phyloP scores from a whole-genome alignment of 768 basidiomycete species.

The Dioszegia aurantiaca region DNA sequence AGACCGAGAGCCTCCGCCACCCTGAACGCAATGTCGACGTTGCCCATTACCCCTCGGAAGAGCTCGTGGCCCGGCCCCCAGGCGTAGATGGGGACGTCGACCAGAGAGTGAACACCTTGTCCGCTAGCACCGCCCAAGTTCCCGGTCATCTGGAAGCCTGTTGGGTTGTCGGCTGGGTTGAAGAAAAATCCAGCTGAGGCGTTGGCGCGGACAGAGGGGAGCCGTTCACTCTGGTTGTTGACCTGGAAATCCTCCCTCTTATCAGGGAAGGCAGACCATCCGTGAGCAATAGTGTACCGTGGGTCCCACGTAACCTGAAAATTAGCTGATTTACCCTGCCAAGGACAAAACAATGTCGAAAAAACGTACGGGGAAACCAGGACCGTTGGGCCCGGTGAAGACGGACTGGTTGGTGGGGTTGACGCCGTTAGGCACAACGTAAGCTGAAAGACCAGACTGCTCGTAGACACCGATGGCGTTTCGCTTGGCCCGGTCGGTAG shows the following conservation, averaged over 20 bases:
- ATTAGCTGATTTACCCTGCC: background rate
- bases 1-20: conserved; percentile 51
- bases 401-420: conserved; percentile 42
- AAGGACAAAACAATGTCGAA: background rate
- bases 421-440: conserved; percentile 45
- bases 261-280: conserved; percentile 43
- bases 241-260: conserved; percentile 40
- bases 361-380: conserved; percentile 48
- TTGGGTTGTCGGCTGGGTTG: conserved; percentile 47
- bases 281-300: conserved; percentile 51
- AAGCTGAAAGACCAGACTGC: conserved; percentile 51
- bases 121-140: conserved; percentile 41
- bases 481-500: conserved; percentile 48
- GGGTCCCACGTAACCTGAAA: conserved; percentile 48
- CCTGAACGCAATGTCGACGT: conserved; percentile 49
- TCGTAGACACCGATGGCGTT: conserved; percentile 51
- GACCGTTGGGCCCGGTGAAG: conserved; percentile 38
- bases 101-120: conserved; percentile 52
- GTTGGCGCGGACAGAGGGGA: conserved; percentile 40
- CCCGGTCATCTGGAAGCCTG: conserved; percentile 52
- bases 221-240: conserved; percentile 38
- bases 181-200: conserved; percentile 38
- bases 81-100: conserved; percentile 52
- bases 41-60: conserved; percentile 51
- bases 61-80: conserved; percentile 49